Evolutionary conservation across 495 filamentous ascomycete genomes (phyloP).

Genomic region (Lepraria neglecta): DNA sequence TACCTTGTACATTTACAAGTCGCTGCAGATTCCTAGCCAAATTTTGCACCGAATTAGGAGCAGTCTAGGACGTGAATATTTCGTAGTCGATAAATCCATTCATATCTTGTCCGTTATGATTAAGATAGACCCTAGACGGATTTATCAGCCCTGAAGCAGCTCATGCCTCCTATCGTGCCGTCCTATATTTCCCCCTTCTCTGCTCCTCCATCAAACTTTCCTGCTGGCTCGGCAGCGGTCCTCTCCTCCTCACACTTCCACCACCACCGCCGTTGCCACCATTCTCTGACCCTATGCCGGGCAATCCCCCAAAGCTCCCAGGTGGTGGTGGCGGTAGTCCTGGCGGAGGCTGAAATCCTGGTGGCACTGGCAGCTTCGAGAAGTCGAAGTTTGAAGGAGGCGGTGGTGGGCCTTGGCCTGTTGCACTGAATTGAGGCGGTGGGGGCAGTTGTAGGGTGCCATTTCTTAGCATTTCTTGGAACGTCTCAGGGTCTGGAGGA

Average conservation of each 20-base stretch:
- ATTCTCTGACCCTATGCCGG: conserved; percentile 41
- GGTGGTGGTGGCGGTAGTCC: conserved; percentile 28
- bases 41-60: too few species aligned
- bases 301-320: conserved; percentile 37
- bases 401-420: conserved; percentile 44
- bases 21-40: too few species aligned
- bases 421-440: conserved; percentile 39
- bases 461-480: conserved; percentile 43
- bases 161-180: conserved; percentile 25
- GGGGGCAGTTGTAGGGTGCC: conserved; percentile 43
- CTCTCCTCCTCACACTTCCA: conserved; percentile 47
- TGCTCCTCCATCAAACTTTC: conserved; percentile 75
- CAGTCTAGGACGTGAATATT: too few species aligned
- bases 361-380: conserved; percentile 50
- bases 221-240: conserved; percentile 72
- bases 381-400: conserved; percentile 59
- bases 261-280: conserved; percentile 32
- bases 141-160: neutral
- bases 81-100: too few species aligned
- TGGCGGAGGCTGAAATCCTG: conserved; percentile 44
- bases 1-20: too few species aligned
- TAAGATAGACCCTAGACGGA: neutral
- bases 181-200: conserved; percentile 56
- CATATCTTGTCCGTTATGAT: too few species aligned
- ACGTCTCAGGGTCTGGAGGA: conserved; percentile 41